phyloP scores from a whole-genome alignment of 805 yeast genomes.

The Monosporozyma solicola region DNA sequence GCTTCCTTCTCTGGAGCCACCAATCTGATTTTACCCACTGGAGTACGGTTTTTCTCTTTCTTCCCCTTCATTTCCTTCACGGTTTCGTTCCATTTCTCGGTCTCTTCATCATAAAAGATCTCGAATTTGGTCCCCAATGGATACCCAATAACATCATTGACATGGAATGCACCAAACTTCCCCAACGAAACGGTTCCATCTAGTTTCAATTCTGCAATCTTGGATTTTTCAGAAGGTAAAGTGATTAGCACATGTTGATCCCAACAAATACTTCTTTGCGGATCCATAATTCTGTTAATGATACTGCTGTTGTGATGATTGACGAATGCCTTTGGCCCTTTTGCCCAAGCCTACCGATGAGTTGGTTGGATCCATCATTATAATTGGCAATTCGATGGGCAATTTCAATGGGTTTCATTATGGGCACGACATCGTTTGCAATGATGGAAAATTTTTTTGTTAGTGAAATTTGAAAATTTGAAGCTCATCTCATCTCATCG shows the following conservation, averaged over 20 bases:
- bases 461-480: not conserved
- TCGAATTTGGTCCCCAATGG: conserved; percentile 89
- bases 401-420: not conserved
- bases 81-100: not conserved
- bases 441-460: conserved; percentile 9
- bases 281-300: conserved; percentile 11
- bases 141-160: conserved; percentile 66
- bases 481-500: conserved; percentile 12
- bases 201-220: conserved; percentile 57
- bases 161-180: conserved; percentile 81
- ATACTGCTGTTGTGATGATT: not conserved
- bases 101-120: conserved; percentile 39
- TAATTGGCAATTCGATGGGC: not conserved
- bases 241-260: conserved; percentile 47
- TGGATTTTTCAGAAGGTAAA: conserved; percentile 73
- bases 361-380: no score
- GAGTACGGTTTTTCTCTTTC: conserved; percentile 17
- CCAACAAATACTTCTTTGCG: conserved; percentile 19
- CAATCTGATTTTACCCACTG: conserved; percentile 21
- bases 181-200: conserved; percentile 66
- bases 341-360: no score
- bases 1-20: conserved; percentile 2
- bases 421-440: not conserved
- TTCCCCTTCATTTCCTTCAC: conserved; percentile 7
- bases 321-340: no score